These are phyloP conservation scores for Microcyclosporella mali DNA, from an alignment of 2,329 filamentous ascomycete genomes.

Conservation along the genomic window DNA sequence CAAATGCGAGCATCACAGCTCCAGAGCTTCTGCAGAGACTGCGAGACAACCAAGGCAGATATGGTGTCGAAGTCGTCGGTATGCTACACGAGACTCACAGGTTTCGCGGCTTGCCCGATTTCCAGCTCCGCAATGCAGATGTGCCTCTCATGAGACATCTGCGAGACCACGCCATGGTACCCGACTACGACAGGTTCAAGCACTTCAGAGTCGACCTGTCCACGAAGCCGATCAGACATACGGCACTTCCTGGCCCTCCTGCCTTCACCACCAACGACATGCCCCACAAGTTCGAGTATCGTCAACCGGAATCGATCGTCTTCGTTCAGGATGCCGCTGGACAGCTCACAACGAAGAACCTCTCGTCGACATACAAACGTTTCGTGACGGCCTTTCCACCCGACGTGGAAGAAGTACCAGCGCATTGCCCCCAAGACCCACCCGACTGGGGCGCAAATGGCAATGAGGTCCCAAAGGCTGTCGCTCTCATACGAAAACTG, in stretches of 20 bases:
- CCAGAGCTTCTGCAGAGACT: slow-evolving; percentile 28
- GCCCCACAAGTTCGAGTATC: slow-evolving; percentile 60
- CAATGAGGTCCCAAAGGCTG: slow-evolving; percentile 53
- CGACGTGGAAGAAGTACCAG: slow-evolving; percentile 57
- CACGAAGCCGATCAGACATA: slow-evolving; percentile 60
- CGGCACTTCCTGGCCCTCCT: slow-evolving; percentile 36
- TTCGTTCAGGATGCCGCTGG: slow-evolving; percentile 51
- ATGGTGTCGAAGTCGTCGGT: slow-evolving; percentile 36
- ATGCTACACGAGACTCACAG: slow-evolving; percentile 74
- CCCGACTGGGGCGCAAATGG: slow-evolving; percentile 27
- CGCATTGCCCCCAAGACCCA: slow-evolving; percentile 48
- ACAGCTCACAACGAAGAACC: slow-evolving; percentile 48
- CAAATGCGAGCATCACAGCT: slow-evolving; percentile 19
- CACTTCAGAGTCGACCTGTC: slow-evolving; percentile 60
- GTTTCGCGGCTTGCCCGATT: slow-evolving; percentile 80
- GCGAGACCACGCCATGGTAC: slow-evolving; percentile 62
- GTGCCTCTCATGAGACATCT: slow-evolving; percentile 63
- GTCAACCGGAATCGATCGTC: slow-evolving; percentile 75
- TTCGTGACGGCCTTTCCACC: slow-evolving; percentile 43
- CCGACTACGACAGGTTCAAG: slow-evolving; percentile 55
- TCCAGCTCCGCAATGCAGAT: slow-evolving; percentile 48
- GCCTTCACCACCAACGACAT: slow-evolving; percentile 25
- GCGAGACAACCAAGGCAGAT: slow-evolving; percentile 24
- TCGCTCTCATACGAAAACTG: slow-evolving; percentile 57
- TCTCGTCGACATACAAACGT: slow-evolving; percentile 42